Evolutionary conservation across 2,329 filamentous ascomycete genomes (phyloP), one percentile per base, ranked within the genome.

Genomic region (Talaromyces sp.): DNA sequence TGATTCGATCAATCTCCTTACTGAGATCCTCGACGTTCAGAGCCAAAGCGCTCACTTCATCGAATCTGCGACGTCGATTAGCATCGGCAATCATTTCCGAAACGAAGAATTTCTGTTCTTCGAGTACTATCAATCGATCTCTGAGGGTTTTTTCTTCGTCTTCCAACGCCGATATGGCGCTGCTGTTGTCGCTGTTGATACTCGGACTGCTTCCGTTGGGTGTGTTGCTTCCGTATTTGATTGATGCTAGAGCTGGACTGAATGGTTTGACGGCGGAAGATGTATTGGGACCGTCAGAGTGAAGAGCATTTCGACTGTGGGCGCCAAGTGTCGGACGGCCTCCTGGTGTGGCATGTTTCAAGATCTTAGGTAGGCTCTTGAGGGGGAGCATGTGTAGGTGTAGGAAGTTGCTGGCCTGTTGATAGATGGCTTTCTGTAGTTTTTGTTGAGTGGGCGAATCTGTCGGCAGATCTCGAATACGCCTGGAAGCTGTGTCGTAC

Each of bases 81-180:
- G 91, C 90, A 60, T 87, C 84, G 7, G 83, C 84, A 45, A 96
- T 84, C 91, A 96, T 96, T 65, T 89, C 86, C 37, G 86, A 84
- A 0, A 97, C 91, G 74, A 96, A 85, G 73, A 95, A 96, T 63
- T 86, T 88, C 71, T 97, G 92, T 74, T 97, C 92, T 71, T 96
- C 91, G 1, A 97, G 80, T 6, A 97, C 87, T 31, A 94, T 88
- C 11, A 96, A 77, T 3, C 85, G 80, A 67, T 96, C 91, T 15
- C 88, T 83, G 1, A 95, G 76, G 19, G 89, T 84, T 69, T 90
- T 93, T 71, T 96, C 91, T 69, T 96, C 91, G 0, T 82, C 84
- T 72, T 96, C 91, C 4, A 96, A 76, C 2, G 83, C 84, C 0
- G 84, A 87, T 13, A 88, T 76, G 13, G 79, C 79, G 61, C 80